Evolutionary conservation across 2,329 filamentous ascomycete genomes (phyloP), one percentile per base, ranked within the genome.

Genomic region (Penicillium sp.): DNA sequence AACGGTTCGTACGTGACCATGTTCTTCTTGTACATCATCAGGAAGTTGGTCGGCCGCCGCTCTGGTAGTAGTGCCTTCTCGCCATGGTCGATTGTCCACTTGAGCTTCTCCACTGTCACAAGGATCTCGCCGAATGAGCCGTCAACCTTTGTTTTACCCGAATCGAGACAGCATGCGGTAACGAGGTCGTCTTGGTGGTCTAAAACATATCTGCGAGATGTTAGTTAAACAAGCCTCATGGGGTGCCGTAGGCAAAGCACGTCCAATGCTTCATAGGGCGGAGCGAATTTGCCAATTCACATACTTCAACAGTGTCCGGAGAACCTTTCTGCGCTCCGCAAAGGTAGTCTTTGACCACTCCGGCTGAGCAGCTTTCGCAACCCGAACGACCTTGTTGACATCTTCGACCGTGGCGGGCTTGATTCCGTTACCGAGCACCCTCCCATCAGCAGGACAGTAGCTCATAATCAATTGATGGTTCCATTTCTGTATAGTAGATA

Each of bases 11-110:
- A 98, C 43, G 80, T 75, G 26, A 98, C 89, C 54, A 83, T 84
- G 65, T 96, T 96, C 67, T 80, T 82, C 77, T 98, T 98, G 72
- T 97, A 96, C 71, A 83, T 81, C 88, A 98, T 94, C 55, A 98
- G 78, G 40, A 95, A 76, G 68, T 94, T 96, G 1, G 89, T 95
- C 5, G 90, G 88, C 46, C 93, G 78, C 43, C 75, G 75, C 56
- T 85, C 84, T 0, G 88, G 81, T 32, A 71, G 71, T 57, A 98
- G 72, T 0, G 89, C 87, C 62, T 80, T 81, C 69, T 96, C 90
- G 60, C 93, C 93, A 69, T 98, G 88, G 56, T 83, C 76, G 55
- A 97, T 84, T 3, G 89, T 95, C 93, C 93, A 98, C 64, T 87
- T 84, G 53, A 98, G 77, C 75, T 95, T 96, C 75, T 97, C 93